Conservation (phyloP, 2,329 filamentous ascomycete species). For the Curvularia eragrostidis region DNA sequence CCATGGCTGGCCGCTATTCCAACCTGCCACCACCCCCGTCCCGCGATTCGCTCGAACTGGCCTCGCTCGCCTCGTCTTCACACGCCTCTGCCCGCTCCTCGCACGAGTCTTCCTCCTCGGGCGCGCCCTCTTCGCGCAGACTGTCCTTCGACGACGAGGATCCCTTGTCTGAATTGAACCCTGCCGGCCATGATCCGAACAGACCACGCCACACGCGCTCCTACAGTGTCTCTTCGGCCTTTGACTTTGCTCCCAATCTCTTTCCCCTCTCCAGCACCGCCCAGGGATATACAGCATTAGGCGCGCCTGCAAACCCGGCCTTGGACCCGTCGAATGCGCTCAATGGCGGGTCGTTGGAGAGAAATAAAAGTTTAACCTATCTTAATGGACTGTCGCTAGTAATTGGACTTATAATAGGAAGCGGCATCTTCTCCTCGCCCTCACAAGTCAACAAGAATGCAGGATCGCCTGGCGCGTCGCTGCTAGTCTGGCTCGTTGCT, state of each 20-base stretch:
- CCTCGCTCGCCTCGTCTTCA: slow-evolving; percentile 88
- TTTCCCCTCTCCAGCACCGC: slow-evolving; percentile 89
- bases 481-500: slow-evolving; percentile 91
- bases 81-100: slow-evolving; percentile 70
- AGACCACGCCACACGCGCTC: slow-evolving; percentile 66
- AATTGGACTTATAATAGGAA: slow-evolving; percentile 92
- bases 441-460: slow-evolving; percentile 91
- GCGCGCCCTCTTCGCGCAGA: slow-evolving; percentile 88
- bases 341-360: slow-evolving; percentile 84
- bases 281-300: slow-evolving; percentile 81
- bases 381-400: slow-evolving; percentile 91
- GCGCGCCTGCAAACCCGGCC: slow-evolving; percentile 69
- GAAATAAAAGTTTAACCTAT: slow-evolving; percentile 94
- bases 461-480: slow-evolving; percentile 85
- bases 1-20: slow-evolving; percentile 50
- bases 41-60: slow-evolving; percentile 95
- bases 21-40: slow-evolving; percentile 52
- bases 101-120: slow-evolving; percentile 77
- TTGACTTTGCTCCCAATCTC: slow-evolving; percentile 92
- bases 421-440: slow-evolving; percentile 93
- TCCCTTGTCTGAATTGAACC: slow-evolving; percentile 67
- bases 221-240: slow-evolving; percentile 90
- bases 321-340: slow-evolving; percentile 64
- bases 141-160: slow-evolving; percentile 89
- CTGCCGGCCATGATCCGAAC: slow-evolving; percentile 55